Evolutionary conservation across 805 yeast species (phyloP), one percentile per base, ranked within the genome.

Genomic region (Ogataea philodendri): DNA sequence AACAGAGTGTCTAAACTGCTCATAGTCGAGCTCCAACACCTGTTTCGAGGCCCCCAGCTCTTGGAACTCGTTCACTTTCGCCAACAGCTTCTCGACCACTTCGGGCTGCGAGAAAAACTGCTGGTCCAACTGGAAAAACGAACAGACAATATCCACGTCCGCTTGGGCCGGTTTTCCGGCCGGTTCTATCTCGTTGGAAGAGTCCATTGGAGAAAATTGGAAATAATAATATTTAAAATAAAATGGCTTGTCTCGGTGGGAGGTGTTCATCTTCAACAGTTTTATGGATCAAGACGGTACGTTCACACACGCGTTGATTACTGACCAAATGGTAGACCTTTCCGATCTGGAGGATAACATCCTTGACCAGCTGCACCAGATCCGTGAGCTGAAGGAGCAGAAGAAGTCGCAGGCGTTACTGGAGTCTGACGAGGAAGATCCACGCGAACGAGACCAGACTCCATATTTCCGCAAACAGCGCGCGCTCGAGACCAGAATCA

Each of bases 1-100:
- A 1, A 55, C 49, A 1, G 65, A 39, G 23, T 63, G 67, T 14
- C 61, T 60, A 11, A 56, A 43, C 35, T 67, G 72, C 35, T 71
- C 74, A 11, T 63, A 51, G n/a, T 60, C 58, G 9, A 70, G 59
- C 37, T 62, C 65, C 18, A 65, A 25, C 3, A 62, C 48, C 30
- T 65, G 37, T 30, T 61, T 63, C 28, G 62, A 63, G 1, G 74
- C 64, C 37, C 60, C 57, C 25, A 69, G 32, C 7, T 54, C 53
- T 20, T 65, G 58, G 27, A 62, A 54, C 30, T 66, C 68, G 4
- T 49, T 45, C 11, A 66, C 41, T 32, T 57, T 63, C 3, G 39
- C 40, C 18, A 54, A 49, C 4, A 71, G 37, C 22, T 57, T 54
- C 2, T 28, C 34, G 11, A 67, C 37, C 1, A 62, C 31, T 1